Conservation (phyloP, 2,329 filamentous ascomycete species). For the Arthrobotrys musiformis region DNA sequence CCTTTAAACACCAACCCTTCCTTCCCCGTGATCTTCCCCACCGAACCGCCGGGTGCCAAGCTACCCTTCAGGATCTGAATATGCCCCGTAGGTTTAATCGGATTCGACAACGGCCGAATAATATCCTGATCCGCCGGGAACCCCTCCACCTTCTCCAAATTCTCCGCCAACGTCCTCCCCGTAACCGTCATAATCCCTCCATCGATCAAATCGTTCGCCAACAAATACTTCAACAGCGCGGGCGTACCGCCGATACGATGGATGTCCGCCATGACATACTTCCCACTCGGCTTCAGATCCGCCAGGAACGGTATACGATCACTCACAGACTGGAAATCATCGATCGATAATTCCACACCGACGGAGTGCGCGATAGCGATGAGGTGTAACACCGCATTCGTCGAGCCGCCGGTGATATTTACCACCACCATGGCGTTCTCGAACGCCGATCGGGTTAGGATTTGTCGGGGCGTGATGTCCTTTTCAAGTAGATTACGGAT, state of each 20-base stretch:
- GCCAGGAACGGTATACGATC: conserved; percentile 82
- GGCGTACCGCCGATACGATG: conserved; percentile 70
- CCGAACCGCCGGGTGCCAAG: conserved; percentile 75
- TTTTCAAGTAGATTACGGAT: conserved; percentile 79
- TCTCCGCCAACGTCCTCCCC: conserved; percentile 70
- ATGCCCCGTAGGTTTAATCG: conserved; percentile 77
- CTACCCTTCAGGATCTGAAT: conserved; percentile 78
- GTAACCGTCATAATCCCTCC: conserved; percentile 72
- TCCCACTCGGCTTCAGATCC: conserved; percentile 81
- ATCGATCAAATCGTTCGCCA: conserved; percentile 70
- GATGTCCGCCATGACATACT: conserved; percentile 72
- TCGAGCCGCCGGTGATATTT: conserved; percentile 84
- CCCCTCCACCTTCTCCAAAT: conserved; percentile 70
- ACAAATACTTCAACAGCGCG: conserved; percentile 69
- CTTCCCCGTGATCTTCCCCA: conserved; percentile 82
- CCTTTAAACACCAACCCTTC: conserved; percentile 76
- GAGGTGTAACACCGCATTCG: conserved; percentile 84
- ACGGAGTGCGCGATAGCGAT: conserved; percentile 86
- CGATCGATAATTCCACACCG: conserved; percentile 82
- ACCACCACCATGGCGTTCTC: conserved; percentile 87
- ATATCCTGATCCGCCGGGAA: conserved; percentile 77
- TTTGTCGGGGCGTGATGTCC: conserved; percentile 80
- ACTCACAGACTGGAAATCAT: conserved; percentile 85
- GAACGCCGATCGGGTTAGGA: conserved; percentile 81
- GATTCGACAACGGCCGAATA: conserved; percentile 74